Evolutionary conservation across 2,329 filamentous ascomycete genomes (phyloP).

Genomic region (Balansia obtecta): DNA sequence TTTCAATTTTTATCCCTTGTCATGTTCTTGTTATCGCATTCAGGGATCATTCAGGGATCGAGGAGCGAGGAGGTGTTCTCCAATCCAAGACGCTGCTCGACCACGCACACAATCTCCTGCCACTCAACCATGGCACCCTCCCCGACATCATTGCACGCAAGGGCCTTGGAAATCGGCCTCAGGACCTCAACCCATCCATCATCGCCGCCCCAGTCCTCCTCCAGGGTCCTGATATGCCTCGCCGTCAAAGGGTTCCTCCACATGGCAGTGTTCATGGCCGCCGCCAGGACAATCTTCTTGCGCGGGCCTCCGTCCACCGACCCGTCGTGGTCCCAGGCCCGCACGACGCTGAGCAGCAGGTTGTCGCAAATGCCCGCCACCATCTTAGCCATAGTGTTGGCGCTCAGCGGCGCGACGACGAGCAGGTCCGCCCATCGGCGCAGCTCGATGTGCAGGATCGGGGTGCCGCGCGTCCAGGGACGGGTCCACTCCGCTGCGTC

Average conservation of each 20-base stretch:
- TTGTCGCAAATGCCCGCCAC: slow-evolving; percentile 66
- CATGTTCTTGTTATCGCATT: not conserved
- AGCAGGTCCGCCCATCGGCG: slow-evolving; percentile 67
- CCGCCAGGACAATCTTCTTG: slow-evolving; percentile 63
- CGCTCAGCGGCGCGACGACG: slow-evolving; percentile 68
- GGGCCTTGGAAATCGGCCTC: slow-evolving; percentile 57
- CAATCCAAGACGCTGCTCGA: slow-evolving; percentile 40
- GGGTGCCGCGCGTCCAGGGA: slow-evolving; percentile 66
- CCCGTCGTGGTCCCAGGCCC: slow-evolving; percentile 78
- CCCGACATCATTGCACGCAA: slow-evolving; percentile 79
- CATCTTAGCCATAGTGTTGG: slow-evolving; percentile 80
- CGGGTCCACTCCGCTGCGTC: slow-evolving; percentile 77
- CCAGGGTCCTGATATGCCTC: slow-evolving; percentile 56
- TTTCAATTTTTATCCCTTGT: too few relatives aligned
- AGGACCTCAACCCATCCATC: slow-evolving; percentile 51
- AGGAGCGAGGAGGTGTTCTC: not conserved
- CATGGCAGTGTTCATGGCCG: slow-evolving; percentile 86
- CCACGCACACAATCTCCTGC: slow-evolving; percentile 55
- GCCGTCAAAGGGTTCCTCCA: slow-evolving; percentile 74
- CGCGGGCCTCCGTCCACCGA: slow-evolving; percentile 33
- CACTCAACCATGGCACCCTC: slow-evolving; percentile 75
- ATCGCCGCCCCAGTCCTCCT: slow-evolving; percentile 58
- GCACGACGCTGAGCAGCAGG: slow-evolving; percentile 58
- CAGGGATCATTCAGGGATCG: too few relatives aligned
- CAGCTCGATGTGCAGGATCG: slow-evolving; percentile 84